These are phyloP conservation scores for Martensiomyces pterosporus DNA, from an alignment of 192 early-diverging fungal species.

Conservation along the genomic window DNA sequence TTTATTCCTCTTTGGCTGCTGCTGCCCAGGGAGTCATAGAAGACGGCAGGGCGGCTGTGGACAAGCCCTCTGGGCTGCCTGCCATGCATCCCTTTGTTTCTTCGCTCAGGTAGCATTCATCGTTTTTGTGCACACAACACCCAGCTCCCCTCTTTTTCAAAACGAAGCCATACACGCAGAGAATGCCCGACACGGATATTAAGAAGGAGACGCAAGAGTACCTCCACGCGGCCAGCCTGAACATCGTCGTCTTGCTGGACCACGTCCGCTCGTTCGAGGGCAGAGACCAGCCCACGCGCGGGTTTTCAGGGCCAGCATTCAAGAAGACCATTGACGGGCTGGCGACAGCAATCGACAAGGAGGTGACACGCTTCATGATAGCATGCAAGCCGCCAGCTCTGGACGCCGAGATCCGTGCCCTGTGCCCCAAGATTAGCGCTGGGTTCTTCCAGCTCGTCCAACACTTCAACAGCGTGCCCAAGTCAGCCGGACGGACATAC, in stretches of 20 bases:
- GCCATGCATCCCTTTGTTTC: too few species aligned
- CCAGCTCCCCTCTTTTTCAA: too few species aligned
- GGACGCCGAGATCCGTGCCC: slow-evolving; percentile 19
- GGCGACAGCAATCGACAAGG: slow-evolving; percentile 37
- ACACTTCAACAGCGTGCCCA: slow-evolving; percentile 25
- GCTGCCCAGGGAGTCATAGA: too few species aligned
- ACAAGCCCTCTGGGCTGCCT: too few species aligned
- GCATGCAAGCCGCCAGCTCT: slow-evolving; percentile 45
- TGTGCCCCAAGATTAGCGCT: slow-evolving; percentile 47
- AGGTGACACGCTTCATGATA: slow-evolving; percentile 41
- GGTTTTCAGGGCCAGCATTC: slow-evolving; percentile 24
- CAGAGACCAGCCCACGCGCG: slow-evolving; percentile 6
- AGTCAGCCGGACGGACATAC: slow-evolving; percentile 32
- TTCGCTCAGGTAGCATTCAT: too few species aligned
- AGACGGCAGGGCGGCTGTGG: too few species aligned
- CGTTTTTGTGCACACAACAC: too few species aligned
- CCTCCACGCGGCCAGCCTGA: slow-evolving; percentile 20
- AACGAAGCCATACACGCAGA: not conserved
- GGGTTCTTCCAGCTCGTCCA: slow-evolving; percentile 44
- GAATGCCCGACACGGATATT: slow-evolving; percentile 15
- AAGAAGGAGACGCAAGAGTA: slow-evolving; percentile 30
- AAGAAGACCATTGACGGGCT: slow-evolving; percentile 21
- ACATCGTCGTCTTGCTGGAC: slow-evolving; percentile 21
- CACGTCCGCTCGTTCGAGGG: slow-evolving; percentile 34
- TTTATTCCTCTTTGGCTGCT: too few species aligned